Conservation (phyloP, 805 yeast genomes). For the Candida nemodendra region DNA sequence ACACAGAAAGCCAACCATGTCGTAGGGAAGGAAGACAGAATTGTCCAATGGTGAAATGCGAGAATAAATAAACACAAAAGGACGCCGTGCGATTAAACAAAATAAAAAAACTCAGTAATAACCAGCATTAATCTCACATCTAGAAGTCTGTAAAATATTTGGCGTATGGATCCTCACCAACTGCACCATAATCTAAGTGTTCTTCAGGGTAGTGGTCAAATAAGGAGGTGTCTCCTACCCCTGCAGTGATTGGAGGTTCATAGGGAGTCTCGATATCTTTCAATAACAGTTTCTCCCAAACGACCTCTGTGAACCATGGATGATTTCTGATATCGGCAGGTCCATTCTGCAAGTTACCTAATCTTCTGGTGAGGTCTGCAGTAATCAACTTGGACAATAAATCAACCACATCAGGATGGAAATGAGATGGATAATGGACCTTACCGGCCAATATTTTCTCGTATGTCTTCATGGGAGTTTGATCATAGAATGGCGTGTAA, state of each 20-base stretch:
- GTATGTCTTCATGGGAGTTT: conserved; percentile 63
- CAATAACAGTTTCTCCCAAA: conserved; percentile 56
- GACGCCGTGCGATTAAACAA: neutral
- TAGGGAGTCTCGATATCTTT: conserved; percentile 63
- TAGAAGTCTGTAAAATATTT: conserved; percentile 33
- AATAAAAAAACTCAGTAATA: neutral
- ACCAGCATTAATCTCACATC: neutral
- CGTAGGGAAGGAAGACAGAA: no score
- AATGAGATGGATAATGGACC: conserved; percentile 52
- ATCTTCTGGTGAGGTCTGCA: conserved; percentile 52
- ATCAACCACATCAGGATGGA: conserved; percentile 56
- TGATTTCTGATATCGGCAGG: conserved; percentile 57
- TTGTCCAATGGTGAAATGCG: neutral
- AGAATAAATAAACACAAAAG: neutral
- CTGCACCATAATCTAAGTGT: conserved; percentile 76
- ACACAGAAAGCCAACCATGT: no score
- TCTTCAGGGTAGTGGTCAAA: conserved; percentile 80
- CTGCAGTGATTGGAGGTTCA: conserved; percentile 64
- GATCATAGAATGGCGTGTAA: conserved; percentile 61
- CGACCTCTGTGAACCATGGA: conserved; percentile 60
- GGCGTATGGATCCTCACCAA: conserved; percentile 44
- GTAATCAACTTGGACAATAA: conserved; percentile 51
- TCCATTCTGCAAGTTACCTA: conserved; percentile 59
- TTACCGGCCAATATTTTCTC: conserved; percentile 58
- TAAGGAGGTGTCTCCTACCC: conserved; percentile 59